Conservation (phyloP, 2,329 filamentous ascomycete species). For the Knufia fluminis region DNA sequence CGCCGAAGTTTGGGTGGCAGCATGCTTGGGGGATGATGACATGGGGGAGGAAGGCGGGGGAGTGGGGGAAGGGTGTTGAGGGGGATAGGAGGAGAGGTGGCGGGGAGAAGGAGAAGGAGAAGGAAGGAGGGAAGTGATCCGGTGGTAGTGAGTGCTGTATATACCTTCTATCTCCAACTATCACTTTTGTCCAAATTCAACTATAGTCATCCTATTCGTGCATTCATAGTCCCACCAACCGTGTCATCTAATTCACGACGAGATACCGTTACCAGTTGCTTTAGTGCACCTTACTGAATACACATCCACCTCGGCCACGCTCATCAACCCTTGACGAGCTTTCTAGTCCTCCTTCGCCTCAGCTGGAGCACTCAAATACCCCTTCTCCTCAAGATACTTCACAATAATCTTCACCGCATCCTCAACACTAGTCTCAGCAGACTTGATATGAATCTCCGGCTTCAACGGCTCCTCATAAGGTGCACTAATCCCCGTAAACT, state of each 20-base stretch:
- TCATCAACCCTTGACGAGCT: too few relatives aligned
- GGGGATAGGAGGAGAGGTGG: constrained; percentile 22
- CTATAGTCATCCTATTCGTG: too few relatives aligned
- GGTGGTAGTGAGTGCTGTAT: neutral
- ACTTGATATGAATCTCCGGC: constrained; percentile 80
- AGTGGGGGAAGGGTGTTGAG: constrained; percentile 44
- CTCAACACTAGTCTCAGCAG: constrained; percentile 72
- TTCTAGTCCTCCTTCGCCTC: constrained; percentile 17
- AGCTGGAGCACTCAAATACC: constrained; percentile 39
- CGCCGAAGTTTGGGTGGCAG: constrained; percentile 43
- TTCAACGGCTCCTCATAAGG: constrained; percentile 85
- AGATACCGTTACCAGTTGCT: too few relatives aligned
- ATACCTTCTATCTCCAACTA: neutral
- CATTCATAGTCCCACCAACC: too few relatives aligned
- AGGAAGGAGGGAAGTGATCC: neutral
- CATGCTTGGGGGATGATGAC: constrained; percentile 47
- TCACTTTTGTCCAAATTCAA: neutral
- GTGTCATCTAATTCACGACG: too few relatives aligned
- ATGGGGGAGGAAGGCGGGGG: constrained; percentile 46
- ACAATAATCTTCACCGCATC: constrained; percentile 82
- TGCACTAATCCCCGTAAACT: constrained; percentile 91
- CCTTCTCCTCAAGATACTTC: constrained; percentile 63
- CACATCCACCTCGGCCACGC: too few relatives aligned
- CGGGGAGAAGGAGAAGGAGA: neutral
- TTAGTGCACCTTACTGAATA: too few relatives aligned